phyloP scores from a whole-genome alignment of 2,329 filamentous ascomycete species.

The Stachybotrys elegans region DNA sequence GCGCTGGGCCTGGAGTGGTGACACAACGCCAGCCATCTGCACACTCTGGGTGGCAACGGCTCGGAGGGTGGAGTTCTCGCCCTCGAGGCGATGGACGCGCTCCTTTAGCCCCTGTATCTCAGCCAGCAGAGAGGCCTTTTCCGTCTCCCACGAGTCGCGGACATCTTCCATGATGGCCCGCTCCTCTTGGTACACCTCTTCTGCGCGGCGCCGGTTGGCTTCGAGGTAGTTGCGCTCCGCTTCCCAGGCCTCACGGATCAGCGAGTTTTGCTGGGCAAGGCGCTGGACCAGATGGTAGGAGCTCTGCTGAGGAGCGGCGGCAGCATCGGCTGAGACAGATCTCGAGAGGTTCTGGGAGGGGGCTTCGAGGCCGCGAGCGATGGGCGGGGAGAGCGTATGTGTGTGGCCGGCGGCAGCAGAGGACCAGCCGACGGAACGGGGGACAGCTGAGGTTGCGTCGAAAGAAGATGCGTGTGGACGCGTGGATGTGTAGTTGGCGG shows the following conservation, averaged over 20 bases:
- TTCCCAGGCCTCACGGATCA: slow-evolving; percentile 46
- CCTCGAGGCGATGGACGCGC: slow-evolving; percentile 28
- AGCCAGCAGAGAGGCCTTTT: slow-evolving; percentile 34
- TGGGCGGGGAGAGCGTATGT: slow-evolving; percentile 9
- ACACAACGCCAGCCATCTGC: slow-evolving; percentile 22
- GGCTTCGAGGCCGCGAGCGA: slow-evolving; percentile 9
- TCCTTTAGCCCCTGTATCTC: slow-evolving; percentile 38
- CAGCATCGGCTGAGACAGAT: slow-evolving; percentile 24
- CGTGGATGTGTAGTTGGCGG: not conserved
- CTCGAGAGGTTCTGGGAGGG: slow-evolving; percentile 17
- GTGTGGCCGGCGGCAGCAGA: not conserved
- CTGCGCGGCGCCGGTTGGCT: slow-evolving; percentile 46
- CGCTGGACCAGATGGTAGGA: slow-evolving; percentile 32
- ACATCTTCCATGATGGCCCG: slow-evolving; percentile 49
- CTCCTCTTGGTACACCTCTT: slow-evolving; percentile 52
- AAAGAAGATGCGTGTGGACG: not conserved
- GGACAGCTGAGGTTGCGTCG: not conserved
- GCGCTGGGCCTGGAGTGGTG: slow-evolving; percentile 21
- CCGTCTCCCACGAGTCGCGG: slow-evolving; percentile 38
- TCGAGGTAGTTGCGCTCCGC: slow-evolving; percentile 49
- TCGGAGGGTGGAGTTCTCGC: slow-evolving; percentile 29
- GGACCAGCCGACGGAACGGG: not conserved
- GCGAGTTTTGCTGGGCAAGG: slow-evolving; percentile 35
- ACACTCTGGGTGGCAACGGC: slow-evolving; percentile 22
- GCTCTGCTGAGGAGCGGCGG: slow-evolving; percentile 22